A percentile compares a stretch with the other conserved stretches of the same genome.
Evolutionary conservation across 257 asterid genomes (phyloP).

Genomic region (Datura wrightii): DNA sequence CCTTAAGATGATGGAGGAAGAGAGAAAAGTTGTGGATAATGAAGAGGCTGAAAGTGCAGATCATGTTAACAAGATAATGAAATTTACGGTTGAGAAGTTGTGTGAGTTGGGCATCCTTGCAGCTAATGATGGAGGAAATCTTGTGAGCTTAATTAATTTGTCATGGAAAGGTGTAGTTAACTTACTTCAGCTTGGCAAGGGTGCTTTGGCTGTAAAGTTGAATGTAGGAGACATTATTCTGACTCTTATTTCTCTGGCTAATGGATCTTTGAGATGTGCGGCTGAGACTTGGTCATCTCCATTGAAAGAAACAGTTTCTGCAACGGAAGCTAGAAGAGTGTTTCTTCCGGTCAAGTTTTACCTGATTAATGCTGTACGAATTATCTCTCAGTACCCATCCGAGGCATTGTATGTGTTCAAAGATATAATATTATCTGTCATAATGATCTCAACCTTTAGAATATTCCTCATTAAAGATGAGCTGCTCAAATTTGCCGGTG

Average conservation of each 20-base stretch:
- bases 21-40: conserved; percentile 42
- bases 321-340: conserved; percentile 80
- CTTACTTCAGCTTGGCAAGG: conserved; percentile 89
- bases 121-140: conserved; percentile 93
- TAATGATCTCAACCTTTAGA: conserved; percentile 71
- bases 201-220: conserved; percentile 76
- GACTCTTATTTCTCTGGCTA: conserved; percentile 80
- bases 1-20: conserved; percentile 42
- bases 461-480: conserved; percentile 67
- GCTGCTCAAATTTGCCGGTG: conserved; percentile 64
- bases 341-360: conserved; percentile 93
- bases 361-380: conserved; percentile 90
- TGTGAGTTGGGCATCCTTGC: conserved; percentile 89
- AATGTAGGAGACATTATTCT: conserved; percentile 63
- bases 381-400: conserved; percentile 78
- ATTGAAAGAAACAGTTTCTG: conserved; percentile 55
- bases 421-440: conserved; percentile 69
- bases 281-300: conserved; percentile 77
- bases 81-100: conserved; percentile 62
- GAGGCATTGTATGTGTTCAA: conserved; percentile 71
- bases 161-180: conserved; percentile 98
- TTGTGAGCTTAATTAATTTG: conserved; percentile 77
- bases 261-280: conserved; percentile 71
- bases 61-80: conserved; percentile 60
- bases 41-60: conserved; percentile 56